Evolutionary conservation across 2,329 filamentous ascomycete species (phyloP).

Genomic region (Xylariaceae sp.): DNA sequence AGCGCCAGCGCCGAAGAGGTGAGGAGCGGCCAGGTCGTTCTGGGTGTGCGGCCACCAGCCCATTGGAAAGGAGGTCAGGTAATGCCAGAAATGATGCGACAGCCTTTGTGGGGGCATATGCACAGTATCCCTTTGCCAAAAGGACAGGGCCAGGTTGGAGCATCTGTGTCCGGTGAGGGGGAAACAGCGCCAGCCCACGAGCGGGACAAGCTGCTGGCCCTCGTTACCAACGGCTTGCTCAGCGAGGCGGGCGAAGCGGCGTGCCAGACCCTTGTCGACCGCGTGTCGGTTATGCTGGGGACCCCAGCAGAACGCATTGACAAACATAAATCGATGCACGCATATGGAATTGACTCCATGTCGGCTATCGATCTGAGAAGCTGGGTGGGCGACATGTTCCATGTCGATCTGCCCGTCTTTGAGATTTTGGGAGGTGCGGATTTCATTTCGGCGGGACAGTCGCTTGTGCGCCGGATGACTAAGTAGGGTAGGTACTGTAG

Average conservation of each 20-base stretch:
- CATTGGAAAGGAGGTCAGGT: not conserved
- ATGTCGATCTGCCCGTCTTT: constrained; percentile 11
- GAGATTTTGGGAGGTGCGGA: constrained; percentile 11
- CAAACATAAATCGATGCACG: constrained; percentile 6
- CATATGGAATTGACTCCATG: constrained; percentile 13
- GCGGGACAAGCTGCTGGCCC: not conserved
- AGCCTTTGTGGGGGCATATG: constrained; percentile 15
- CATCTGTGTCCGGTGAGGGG: constrained; percentile 13
- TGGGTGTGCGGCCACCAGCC: not conserved
- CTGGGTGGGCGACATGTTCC: constrained; percentile 12
- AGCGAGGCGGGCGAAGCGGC: constrained; percentile 1
- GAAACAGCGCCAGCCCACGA: not conserved
- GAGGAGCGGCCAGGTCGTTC: not conserved
- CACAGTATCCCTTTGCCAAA: constrained; percentile 26
- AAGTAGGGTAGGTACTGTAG: too few species aligned
- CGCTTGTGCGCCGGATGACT: not conserved
- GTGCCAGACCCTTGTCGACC: constrained; percentile 5
- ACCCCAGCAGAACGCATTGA: constrained; percentile 8
- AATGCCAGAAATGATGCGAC: not conserved
- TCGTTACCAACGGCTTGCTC: not conserved
- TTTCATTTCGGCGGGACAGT: not conserved
- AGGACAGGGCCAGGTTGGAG: constrained; percentile 17
- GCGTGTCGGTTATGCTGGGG: constrained; percentile 4
- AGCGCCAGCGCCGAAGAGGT: not conserved
- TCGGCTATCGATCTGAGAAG: constrained; percentile 13